Base-by-base conservation (phyloP, 352 stramenopile genomes). In the Globisporangium middletonii region DNA sequence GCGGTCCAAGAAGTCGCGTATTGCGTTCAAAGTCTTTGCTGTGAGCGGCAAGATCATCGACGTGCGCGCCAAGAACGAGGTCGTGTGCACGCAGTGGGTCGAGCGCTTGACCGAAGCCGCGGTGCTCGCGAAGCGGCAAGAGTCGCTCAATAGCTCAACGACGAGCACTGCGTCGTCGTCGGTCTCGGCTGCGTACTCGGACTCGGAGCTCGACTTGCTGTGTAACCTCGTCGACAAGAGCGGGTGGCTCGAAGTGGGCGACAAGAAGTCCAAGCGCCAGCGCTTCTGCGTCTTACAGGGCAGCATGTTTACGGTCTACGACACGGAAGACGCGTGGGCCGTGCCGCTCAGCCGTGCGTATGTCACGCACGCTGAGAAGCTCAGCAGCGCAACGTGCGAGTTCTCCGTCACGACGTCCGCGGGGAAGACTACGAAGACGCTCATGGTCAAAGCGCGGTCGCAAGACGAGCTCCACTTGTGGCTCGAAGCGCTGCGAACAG, bases 21-120 rank as follows among this genome's bases (percentile, higher is more conserved):
- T 89, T 59, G 83, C 80, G 7, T 93, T 93, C 52, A 93, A 91
- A 57, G 79, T 93, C 3, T 93, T 81, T 49, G 83, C 77, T 5
- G 78, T 90, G 27, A 90, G 79, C 35, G 83, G 83, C 55, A 93
- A 91, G 64, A 89, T 93, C 53, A 85, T 93, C 55, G 80, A 93
- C 55, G 58, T 93, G 9, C 78, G 83, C 3, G 79, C 80, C 23
- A 89, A 93, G 71, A 93, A 88, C 58, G 77, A 90, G 50, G 71
- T 72, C 41, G 60, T 87, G 33, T 88, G 79, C 49, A 74, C 73
- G 44, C 76, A 88, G 63, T 93, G 83, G 83, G 69, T 93, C 27
- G 70, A 90, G 49, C 77, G 75, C 44, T 65, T 90, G 41, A 88
- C 81, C 46, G 79, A 89, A 26, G 83, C 83, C 2, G 73, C 83